Percentiles rank a stretch among this genome's conserved stretches.
Conservation (phyloP, 2,329 filamentous ascomycete genomes). For the Penicillium fuscoglaucum region DNA sequence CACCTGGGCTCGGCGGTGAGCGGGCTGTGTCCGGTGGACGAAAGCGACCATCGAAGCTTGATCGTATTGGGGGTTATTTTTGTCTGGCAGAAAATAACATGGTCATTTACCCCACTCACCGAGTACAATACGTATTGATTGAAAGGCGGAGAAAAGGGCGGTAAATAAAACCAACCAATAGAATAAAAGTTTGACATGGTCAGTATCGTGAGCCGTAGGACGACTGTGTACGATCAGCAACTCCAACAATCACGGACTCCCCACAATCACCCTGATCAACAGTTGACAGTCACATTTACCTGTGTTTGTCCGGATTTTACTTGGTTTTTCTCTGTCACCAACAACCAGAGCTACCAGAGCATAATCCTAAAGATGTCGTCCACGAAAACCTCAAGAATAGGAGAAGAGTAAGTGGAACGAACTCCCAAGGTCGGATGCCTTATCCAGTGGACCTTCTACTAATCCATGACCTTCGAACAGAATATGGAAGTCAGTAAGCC, state of each 20-base stretch:
- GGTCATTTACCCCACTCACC: neutral
- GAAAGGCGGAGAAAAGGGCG: neutral
- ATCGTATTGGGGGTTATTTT: neutral
- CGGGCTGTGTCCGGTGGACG: slow-evolving; percentile 7
- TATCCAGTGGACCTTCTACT: slow-evolving; percentile 15
- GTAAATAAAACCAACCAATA: neutral
- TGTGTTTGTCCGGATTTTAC: neutral
- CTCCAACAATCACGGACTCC: slow-evolving; percentile 22
- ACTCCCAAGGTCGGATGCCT: neutral
- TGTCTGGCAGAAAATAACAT: neutral
- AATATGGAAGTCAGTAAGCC: slow-evolving; percentile 81
- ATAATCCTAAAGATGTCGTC: slow-evolving; percentile 48
- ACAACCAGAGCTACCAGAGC: neutral
- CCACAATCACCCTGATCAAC: slow-evolving; percentile 22
- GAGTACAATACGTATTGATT: neutral
- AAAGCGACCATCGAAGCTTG: neutral
- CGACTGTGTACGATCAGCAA: slow-evolving; percentile 10
- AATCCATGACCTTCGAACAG: slow-evolving; percentile 52
- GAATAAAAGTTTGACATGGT: neutral
- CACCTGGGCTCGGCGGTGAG: slow-evolving; percentile 23
- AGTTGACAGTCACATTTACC: slow-evolving; percentile 10
- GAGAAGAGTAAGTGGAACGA: slow-evolving; percentile 66
- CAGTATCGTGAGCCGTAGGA: neutral
- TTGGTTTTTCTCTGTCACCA: neutral
- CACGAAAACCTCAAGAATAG: slow-evolving; percentile 67